These are phyloP conservation scores for Alternaria alternata DNA, from an alignment of 2,329 filamentous ascomycete genomes.

Conservation along the genomic window DNA sequence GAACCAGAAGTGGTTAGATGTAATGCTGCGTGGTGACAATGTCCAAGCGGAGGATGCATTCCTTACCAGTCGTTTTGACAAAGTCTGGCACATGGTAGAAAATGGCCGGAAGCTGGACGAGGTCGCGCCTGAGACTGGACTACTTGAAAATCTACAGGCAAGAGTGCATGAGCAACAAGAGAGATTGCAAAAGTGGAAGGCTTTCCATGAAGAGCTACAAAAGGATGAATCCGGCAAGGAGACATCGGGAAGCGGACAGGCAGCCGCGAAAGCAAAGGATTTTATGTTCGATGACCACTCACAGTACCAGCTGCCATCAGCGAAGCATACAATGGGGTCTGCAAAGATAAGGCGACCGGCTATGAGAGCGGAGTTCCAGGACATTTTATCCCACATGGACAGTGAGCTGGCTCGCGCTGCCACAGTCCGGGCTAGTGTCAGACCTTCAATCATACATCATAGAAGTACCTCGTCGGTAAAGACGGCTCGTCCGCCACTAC, in stretches of 20 bases:
- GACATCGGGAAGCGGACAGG: slow-evolving; percentile 4
- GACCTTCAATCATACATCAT: slow-evolving; percentile 18
- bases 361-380: slow-evolving; percentile 29
- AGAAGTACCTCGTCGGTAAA: slow-evolving; percentile 33
- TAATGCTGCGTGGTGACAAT: slow-evolving; percentile 72
- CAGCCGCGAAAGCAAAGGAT: slow-evolving; percentile 17
- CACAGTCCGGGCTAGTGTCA: slow-evolving; percentile 25
- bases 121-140: slow-evolving; percentile 59
- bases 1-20: slow-evolving; percentile 75
- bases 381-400: slow-evolving; percentile 44
- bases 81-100: slow-evolving; percentile 74
- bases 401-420: slow-evolving; percentile 33
- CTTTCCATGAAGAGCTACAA: slow-evolving; percentile 62
- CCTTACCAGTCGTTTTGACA: slow-evolving; percentile 72
- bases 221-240: slow-evolving; percentile 16
- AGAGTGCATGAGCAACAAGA: slow-evolving; percentile 72
- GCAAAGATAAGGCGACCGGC: slow-evolving; percentile 14
- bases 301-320: slow-evolving; percentile 36
- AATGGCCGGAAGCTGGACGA: slow-evolving; percentile 66
- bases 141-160: slow-evolving; percentile 75
- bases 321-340: slow-evolving; percentile 18
- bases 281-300: slow-evolving; percentile 47
- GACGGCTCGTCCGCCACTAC: slow-evolving; percentile 26
- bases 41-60: slow-evolving; percentile 66
- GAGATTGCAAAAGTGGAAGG: slow-evolving; percentile 76